Percentiles rank a stretch among this genome's conserved stretches.
Evolutionary conservation across 345 rosid genomes (phyloP).

Genomic region (Gossypium thurberi): DNA sequence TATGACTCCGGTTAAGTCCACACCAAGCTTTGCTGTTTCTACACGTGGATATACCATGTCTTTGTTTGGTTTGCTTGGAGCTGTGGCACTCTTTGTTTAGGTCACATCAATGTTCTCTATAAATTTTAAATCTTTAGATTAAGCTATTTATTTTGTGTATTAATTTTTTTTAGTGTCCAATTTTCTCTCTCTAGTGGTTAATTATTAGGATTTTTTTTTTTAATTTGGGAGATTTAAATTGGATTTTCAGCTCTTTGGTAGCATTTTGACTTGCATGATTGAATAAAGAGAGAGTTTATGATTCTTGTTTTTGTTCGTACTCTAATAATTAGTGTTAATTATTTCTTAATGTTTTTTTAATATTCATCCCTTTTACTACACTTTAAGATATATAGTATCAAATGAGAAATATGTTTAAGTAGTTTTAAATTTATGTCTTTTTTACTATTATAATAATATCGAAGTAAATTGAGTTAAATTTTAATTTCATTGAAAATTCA

Average conservation of each 20-base stretch:
- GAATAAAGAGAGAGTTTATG: slow-evolving; percentile 23
- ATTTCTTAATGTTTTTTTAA: not conserved
- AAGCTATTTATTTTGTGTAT: slow-evolving; percentile 29
- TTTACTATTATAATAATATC: too few relatives aligned
- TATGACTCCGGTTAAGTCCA: not conserved
- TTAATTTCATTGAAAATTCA: too few relatives aligned
- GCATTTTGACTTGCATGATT: slow-evolving; percentile 21
- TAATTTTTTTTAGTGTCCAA: slow-evolving; percentile 14
- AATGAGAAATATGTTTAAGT: too few relatives aligned
- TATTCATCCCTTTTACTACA: not conserved
- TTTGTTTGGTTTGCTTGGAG: slow-evolving; percentile 28
- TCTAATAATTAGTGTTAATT: not conserved
- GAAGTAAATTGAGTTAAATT: too few relatives aligned
- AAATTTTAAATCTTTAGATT: not conserved
- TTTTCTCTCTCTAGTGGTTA: slow-evolving; percentile 7
- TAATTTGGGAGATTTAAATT: slow-evolving; percentile 13
- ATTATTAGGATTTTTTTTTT: slow-evolving; percentile 19
- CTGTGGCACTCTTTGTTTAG: slow-evolving; percentile 30
- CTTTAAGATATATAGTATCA: too few relatives aligned
- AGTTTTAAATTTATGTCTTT: accelerated
- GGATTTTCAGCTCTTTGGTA: slow-evolving; percentile 22
- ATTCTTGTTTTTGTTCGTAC: slow-evolving; percentile 5
- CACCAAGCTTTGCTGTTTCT: slow-evolving; percentile 21
- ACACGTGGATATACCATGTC: slow-evolving; percentile 20
- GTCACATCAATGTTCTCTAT: not conserved